Base-by-base conservation (phyloP, 352 stramenopile genomes). In the Phytopythium helicoides region DNA sequence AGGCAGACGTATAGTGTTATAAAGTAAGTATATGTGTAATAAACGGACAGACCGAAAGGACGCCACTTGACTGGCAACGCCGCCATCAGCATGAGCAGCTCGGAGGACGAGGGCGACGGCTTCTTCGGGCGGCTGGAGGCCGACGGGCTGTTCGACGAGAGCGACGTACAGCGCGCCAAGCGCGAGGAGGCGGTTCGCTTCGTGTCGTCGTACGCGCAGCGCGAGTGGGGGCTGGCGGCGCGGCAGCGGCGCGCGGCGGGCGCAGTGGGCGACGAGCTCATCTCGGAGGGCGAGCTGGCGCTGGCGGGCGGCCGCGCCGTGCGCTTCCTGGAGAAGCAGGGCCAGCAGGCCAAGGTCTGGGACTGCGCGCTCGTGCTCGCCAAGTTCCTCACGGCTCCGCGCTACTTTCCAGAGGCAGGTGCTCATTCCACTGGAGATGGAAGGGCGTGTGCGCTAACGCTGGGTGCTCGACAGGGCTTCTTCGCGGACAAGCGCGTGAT, bases 291-390 rank as follows among this genome's bases (percentile, higher is more conserved):
- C 44, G 14, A 48, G 11, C 41, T 85, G 6, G 40, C 58, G 41
- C 63, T 85, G 14, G 47, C 46, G 23, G 36, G 22, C 10, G 54
- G 53, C 35, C 58, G 50, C 21, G 28, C 53, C 9, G 52, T 85
- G 15, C 45, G 58, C 7, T 85, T 82, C 48, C 52, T 66, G 26
- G 73, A 85, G 61, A 72, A 78, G 42, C 66, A 82, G 47, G 73
- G 73, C 8, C 73, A 85, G 42, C 73, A 85, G 44, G 71, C 71
- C 46, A 78, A 81, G 35, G 73, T 85, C 3, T 85, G 73, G 73
- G 73, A 85, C 40, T 85, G 73, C 26, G 73, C 73, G 22, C 52
- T 85, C 22, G 68, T 85, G 46, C 47, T 85, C 36, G 66, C 73
- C 51, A 78, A 76, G 56, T 80, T 85, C 33, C 56, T 85, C 19